Conservation (phyloP, 1,139 yeast genomes). For the Lodderomyces beijingensis region DNA sequence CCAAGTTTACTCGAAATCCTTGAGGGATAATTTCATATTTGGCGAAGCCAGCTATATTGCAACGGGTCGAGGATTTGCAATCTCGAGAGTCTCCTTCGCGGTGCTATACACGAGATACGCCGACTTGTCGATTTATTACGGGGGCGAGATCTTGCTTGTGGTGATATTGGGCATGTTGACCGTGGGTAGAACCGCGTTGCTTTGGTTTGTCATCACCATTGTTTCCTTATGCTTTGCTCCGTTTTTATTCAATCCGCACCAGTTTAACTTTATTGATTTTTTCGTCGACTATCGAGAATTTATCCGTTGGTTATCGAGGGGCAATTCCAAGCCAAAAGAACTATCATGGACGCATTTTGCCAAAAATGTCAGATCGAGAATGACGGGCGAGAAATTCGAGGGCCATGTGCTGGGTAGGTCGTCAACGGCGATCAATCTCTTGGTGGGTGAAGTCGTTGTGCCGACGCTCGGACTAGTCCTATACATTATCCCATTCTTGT, state of each 20-base stretch:
- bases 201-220: conserved; percentile 84
- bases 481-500: conserved; percentile 58
- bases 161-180: conserved; percentile 61
- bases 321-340: conserved; percentile 47
- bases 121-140: conserved; percentile 60
- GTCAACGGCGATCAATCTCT: conserved; percentile 34
- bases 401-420: conserved; percentile 20
- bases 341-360: conserved; percentile 62
- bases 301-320: conserved; percentile 65
- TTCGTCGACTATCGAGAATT: conserved; percentile 67
- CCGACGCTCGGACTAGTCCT: conserved; percentile 43
- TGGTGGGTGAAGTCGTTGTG: conserved; percentile 49
- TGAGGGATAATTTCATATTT: conserved; percentile 62
- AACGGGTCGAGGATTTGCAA: conserved; percentile 85
- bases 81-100: conserved; percentile 57
- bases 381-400: conserved; percentile 61
- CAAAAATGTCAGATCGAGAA: conserved; percentile 50
- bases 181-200: conserved; percentile 70
- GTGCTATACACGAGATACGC: conserved; percentile 63
- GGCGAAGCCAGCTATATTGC: conserved; percentile 85
- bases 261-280: conserved; percentile 65
- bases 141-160: conserved; percentile 52
- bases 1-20: conserved; percentile 72
- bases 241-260: conserved; percentile 81
- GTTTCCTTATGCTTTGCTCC: conserved; percentile 75